Base-by-base conservation (phyloP, 768 basidiomycete genomes). In the Russula compacta region DNA sequence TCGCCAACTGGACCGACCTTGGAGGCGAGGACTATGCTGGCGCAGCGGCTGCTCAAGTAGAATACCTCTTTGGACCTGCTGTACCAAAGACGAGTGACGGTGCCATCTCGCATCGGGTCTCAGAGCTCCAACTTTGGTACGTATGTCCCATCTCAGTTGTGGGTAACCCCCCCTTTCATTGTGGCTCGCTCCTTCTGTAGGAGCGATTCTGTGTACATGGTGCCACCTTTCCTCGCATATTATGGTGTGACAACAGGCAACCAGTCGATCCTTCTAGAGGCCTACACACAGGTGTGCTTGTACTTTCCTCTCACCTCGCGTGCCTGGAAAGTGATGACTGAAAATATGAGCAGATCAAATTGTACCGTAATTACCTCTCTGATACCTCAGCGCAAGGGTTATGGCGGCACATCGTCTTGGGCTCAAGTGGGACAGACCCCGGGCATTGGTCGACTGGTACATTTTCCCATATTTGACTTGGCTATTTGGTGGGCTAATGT, bases 181-280 rank as follows among this genome's bases (percentile, higher is more conserved):
- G 19, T 46, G 10, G 11, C 0, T 0, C 24, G 49, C 8, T 9
- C 19, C 12, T 19, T 6, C 9, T 2, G 8, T 57, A 89, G 89
- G 88, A 82, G 82, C 55, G 90, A 92, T 69, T 92, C 79, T 55
- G 79, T 88, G 12, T 92, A 85, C 70, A 92, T 92, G 91, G 86
- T 86, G 0, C 91, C 91, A 1, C 89, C 90, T 0, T 95, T 92
- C 70, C 73, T 94, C 10, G 89, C 92, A 0, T 92, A 91, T 71
- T 92, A 91, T 69, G 93, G 88, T 42, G 81, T 82, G 11, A 64
- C 76, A 36, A 82, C 82, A 0, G 64, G 71, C 24, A 87, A 93
- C 69, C 68, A 76, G 35, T 79, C 81, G 0, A 73, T 91, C 17
- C 64, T 93, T 17, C 69, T 69, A 3, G 82, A 85, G 58, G 84